phyloP scores from a whole-genome alignment of 2,329 filamentous ascomycete species.

The Fusarium albidum region DNA sequence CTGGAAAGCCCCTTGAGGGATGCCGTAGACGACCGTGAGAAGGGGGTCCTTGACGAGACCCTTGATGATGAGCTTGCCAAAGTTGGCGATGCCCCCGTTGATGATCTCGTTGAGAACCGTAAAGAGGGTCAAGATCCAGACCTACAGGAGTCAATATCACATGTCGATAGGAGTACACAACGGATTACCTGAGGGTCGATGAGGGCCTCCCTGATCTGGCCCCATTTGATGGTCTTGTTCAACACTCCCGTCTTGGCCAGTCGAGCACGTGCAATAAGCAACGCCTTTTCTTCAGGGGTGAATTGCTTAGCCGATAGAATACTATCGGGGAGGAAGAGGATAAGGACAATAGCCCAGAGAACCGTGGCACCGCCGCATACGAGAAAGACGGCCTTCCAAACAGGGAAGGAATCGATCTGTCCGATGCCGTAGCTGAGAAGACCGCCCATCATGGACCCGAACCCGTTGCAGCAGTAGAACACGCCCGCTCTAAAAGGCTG shows the following conservation, averaged over 20 bases:
- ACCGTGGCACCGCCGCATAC: conserved; percentile 57
- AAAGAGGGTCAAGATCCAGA: conserved; percentile 60
- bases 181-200: conserved; percentile 59
- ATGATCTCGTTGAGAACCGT: conserved; percentile 63
- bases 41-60: conserved; percentile 45
- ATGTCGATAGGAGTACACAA: no score
- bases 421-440: conserved; percentile 60
- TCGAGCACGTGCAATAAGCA: conserved; percentile 69
- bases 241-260: conserved; percentile 55
- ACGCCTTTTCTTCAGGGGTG: conserved; percentile 30
- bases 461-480: conserved; percentile 50
- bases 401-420: conserved; percentile 51
- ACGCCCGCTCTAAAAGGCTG: conserved; percentile 55
- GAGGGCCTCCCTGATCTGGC: conserved; percentile 56
- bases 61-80: conserved; percentile 61
- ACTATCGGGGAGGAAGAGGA: conserved; percentile 54
- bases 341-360: conserved; percentile 53
- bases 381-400: conserved; percentile 63
- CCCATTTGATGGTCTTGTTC: conserved; percentile 54
- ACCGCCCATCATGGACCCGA: conserved; percentile 50
- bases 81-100: conserved; percentile 62
- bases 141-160: no score
- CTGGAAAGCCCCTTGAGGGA: conserved; percentile 61
- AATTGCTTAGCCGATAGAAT: conserved; percentile 44
- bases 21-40: conserved; percentile 57